Evolutionary conservation across 2,329 filamentous ascomycete species (phyloP).

Genomic region (Scopulariopsis brevicaulis): DNA sequence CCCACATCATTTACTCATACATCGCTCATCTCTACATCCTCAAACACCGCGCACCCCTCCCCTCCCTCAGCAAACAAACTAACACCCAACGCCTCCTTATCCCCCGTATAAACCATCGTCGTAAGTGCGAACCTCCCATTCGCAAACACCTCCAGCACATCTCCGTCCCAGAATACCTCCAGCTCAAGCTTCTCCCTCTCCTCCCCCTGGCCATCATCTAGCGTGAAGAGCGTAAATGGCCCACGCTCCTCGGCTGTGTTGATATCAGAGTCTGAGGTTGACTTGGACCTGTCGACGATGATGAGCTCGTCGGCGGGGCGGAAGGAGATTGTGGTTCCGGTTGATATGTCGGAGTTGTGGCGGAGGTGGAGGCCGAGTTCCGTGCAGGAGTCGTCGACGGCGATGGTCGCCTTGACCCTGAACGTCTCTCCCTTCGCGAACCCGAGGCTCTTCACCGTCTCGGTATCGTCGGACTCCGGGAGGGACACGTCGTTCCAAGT

Average conservation of each 20-base stretch:
- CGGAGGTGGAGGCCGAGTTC: constrained; percentile 13
- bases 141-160: constrained; percentile 31
- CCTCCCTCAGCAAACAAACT: neutral
- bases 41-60: neutral
- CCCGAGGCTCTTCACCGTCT: neutral
- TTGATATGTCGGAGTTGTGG: constrained; percentile 14
- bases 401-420: neutral
- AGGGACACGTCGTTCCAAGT: neutral
- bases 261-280: constrained; percentile 17
- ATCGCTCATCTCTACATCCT: neutral
- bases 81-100: neutral
- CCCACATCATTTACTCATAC: neutral
- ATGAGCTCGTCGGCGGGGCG: constrained; percentile 21
- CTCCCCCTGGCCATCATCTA: constrained; percentile 8
- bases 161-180: constrained; percentile 26
- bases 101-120: constrained; percentile 21
- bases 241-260: constrained; percentile 22
- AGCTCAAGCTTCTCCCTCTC: constrained; percentile 23
- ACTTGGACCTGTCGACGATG: constrained; percentile 15
- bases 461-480: neutral
- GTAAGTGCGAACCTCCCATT: constrained; percentile 28
- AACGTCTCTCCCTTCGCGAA: neutral
- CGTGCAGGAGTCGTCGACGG: constrained; percentile 4
- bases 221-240: constrained; percentile 33
- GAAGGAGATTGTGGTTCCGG: constrained; percentile 26